These are phyloP conservation scores for Candida taoyuanica DNA, from an alignment of 805 yeast species.

Conservation along the genomic window DNA sequence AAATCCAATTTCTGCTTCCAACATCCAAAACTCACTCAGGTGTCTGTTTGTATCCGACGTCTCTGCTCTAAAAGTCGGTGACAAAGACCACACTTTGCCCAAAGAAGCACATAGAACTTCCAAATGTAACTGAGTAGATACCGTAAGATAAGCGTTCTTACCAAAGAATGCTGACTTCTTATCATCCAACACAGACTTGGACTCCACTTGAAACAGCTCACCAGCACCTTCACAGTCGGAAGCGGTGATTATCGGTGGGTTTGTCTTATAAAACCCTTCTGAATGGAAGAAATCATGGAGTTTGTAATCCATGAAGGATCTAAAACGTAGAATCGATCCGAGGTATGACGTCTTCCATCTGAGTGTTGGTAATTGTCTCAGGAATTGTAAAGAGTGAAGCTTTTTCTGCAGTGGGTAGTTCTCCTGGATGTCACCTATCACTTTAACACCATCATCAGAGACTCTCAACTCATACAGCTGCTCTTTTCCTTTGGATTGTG, in stretches of 20 bases:
- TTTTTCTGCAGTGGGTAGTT: constrained; percentile 84
- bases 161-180: constrained; percentile 49
- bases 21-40: constrained; percentile 94
- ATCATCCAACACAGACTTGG: constrained; percentile 22
- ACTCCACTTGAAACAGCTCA: constrained; percentile 65
- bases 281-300: constrained; percentile 50
- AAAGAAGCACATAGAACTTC: constrained; percentile 76
- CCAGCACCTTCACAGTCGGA: constrained; percentile 99
- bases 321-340: constrained; percentile 61
- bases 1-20: constrained; percentile 85
- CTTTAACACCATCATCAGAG: constrained; percentile 30
- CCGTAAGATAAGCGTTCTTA: constrained; percentile 69
- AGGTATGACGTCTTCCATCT: constrained; percentile 70
- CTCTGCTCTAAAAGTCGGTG: constrained; percentile 95
- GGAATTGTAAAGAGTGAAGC: constrained; percentile 54
- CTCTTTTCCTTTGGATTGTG: constrained; percentile 43
- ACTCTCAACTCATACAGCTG: constrained; percentile 51
- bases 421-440: constrained; percentile 59
- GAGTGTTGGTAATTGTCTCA: constrained; percentile 70
- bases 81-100: constrained; percentile 77
- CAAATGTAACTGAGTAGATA: constrained; percentile 86
- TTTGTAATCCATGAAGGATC: constrained; percentile 60
- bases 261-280: constrained; percentile 60
- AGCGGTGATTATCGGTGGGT: constrained; percentile 83
- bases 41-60: constrained; percentile 88